Conservation (phyloP, 306 rosid species). For the Inga oerstediana region DNA sequence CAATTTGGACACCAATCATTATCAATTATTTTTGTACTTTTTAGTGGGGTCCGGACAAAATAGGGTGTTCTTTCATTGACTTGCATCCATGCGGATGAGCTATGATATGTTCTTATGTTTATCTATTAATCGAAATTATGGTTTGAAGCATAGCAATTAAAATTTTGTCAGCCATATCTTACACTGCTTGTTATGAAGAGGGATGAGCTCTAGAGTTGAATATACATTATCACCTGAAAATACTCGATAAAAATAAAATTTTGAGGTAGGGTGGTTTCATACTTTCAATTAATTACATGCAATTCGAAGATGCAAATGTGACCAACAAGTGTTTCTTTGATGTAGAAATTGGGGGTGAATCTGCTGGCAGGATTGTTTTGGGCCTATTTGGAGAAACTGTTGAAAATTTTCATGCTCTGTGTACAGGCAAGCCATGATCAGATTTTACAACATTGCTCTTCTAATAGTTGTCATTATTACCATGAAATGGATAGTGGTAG, state of each 20-base stretch:
- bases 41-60: too few relatives aligned
- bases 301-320: slow-evolving; percentile 35
- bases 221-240: background rate
- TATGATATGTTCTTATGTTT: background rate
- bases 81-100: background rate
- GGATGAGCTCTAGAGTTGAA: background rate
- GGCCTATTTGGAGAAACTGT: slow-evolving; percentile 85
- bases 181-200: background rate
- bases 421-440: slow-evolving; percentile 65
- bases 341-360: slow-evolving; percentile 74
- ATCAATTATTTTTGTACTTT: too few relatives aligned
- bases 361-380: slow-evolving; percentile 63
- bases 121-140: background rate
- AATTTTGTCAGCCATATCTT: background rate
- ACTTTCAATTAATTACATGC: background rate
- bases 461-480: slow-evolving; percentile 21
- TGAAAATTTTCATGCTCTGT: slow-evolving; percentile 85
- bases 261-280: background rate
- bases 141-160: background rate
- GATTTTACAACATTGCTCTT: slow-evolving; percentile 22
- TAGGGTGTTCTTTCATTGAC: background rate
- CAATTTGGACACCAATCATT: too few relatives aligned
- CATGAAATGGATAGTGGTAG: slow-evolving; percentile 22
- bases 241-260: background rate
- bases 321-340: slow-evolving; percentile 82